Conservation (phyloP, 1,284 basidiomycete genomes). For the Dichomitus squalens region DNA sequence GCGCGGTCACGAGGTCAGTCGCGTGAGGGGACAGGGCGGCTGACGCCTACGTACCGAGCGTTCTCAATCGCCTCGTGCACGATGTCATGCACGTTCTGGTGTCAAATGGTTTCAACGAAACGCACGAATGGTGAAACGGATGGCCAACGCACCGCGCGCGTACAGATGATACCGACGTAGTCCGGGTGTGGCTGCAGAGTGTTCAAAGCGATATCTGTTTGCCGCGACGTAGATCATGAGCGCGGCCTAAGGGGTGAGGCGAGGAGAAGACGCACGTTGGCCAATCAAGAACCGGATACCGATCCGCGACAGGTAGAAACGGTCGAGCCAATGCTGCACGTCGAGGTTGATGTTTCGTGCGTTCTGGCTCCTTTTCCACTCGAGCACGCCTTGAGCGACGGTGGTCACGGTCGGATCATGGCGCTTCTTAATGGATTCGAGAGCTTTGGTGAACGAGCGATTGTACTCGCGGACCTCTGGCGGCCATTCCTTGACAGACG, state of each 20-base stretch:
- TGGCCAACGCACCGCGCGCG: constrained; percentile 68
- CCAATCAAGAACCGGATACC: constrained; percentile 96
- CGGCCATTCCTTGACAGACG: constrained; percentile 73
- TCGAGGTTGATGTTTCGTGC: constrained; percentile 78
- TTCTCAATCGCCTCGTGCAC: constrained; percentile 99
- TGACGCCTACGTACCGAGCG: constrained; percentile 55
- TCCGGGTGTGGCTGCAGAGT: constrained; percentile 86
- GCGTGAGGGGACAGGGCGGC: background rate
- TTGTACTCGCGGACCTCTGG: constrained; percentile 96
- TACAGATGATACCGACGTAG: constrained; percentile 99
- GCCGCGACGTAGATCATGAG: constrained; percentile 4
- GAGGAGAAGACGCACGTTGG: constrained; percentile 64
- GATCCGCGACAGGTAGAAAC: constrained; percentile 97
- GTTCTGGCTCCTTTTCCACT: constrained; percentile 72
- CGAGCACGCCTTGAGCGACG: constrained; percentile 87
- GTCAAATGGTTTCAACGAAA: constrained; percentile 7
- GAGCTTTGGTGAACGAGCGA: constrained; percentile 82
- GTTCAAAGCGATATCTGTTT: constrained; percentile 88
- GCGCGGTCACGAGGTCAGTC: background rate
- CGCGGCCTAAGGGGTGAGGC: constrained; percentile 2
- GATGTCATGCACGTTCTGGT: constrained; percentile 89
- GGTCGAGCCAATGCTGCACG: constrained; percentile 94
- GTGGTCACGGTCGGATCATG: constrained; percentile 99
- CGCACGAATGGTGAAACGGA: background rate
- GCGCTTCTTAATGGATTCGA: constrained; percentile 91